Conservation (phyloP, 2,329 filamentous ascomycete species). For the Neopestalotiopsis sp. region DNA sequence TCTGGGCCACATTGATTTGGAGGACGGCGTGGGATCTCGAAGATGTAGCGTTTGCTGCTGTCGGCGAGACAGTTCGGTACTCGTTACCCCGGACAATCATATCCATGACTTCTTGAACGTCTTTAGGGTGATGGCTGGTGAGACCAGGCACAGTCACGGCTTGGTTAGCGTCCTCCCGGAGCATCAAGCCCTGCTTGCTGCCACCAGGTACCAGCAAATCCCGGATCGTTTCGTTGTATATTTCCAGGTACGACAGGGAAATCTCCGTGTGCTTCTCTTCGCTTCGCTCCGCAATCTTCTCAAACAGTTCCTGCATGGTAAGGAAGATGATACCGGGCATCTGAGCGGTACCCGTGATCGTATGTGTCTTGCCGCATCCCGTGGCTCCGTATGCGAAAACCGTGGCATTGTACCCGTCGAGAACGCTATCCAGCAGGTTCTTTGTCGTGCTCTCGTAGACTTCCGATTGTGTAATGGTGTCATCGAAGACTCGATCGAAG, state of each 20-base stretch:
- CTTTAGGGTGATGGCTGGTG: constrained; percentile 87
- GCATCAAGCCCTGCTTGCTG: constrained; percentile 83
- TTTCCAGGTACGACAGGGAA: constrained; percentile 93
- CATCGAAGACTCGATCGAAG: constrained; percentile 96
- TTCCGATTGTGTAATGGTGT: constrained; percentile 88
- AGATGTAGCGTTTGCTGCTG: constrained; percentile 95
- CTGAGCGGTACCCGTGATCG: constrained; percentile 89
- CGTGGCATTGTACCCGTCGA: constrained; percentile 98
- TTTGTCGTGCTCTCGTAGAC: constrained; percentile 95
- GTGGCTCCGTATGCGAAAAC: constrained; percentile 98
- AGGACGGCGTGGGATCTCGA: constrained; percentile 96
- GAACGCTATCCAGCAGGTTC: constrained; percentile 87
- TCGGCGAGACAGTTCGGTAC: constrained; percentile 93
- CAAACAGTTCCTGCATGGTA: constrained; percentile 98
- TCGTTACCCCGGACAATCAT: constrained; percentile 97
- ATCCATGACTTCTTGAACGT: constrained; percentile 97
- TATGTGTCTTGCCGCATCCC: constrained; percentile 98
- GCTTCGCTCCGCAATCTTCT: constrained; percentile 86
- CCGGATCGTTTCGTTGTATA: constrained; percentile 98
- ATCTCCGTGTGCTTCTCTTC: constrained; percentile 90
- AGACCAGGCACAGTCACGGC: constrained; percentile 89
- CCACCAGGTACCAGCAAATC: constrained; percentile 88
- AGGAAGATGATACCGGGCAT: constrained; percentile 98
- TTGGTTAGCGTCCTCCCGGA: constrained; percentile 93
- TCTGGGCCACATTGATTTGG: constrained; percentile 94